Base-by-base conservation (phyloP, 2,329 filamentous ascomycete genomes). In the Microsporum audouinii region DNA sequence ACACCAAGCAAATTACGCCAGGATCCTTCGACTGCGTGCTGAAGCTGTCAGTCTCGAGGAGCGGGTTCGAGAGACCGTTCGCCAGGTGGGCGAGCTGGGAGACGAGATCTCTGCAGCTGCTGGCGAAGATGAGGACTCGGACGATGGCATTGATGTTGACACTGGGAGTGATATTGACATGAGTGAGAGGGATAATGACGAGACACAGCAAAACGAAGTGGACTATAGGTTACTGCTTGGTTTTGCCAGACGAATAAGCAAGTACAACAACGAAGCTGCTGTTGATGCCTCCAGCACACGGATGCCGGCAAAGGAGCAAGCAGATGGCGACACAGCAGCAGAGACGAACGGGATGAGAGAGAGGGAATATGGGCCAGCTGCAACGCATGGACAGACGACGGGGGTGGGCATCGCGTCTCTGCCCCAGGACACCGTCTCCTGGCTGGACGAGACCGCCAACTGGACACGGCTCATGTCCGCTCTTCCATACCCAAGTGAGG, bases 201-300 rank as follows among this genome's bases (percentile, higher is more conserved):
- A 56, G 8, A 43, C 27, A n/a, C 67, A 36, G n/a, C 68, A 63
- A 12, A 71, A 71, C 23, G 73, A 76, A 53, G 71, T 78, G 6
- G 76, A 78, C 45, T 78, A 78, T 63, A 70, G 70, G 39, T 65
- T 77, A 1, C 69, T 78, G 0, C 67, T 78, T 12, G 71, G 76
- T 34, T 78, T 78, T 58, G 76, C 77, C 2, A 72, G 76, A 3
- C 69, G 76, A 23, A 78, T 78, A 53, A 77, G 76, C 68, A 77
- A 76, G 66, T 77, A 78, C 62, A 78, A 78, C 60, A 71, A 73
- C 17, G 69, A 75, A 60, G 77, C 76, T 0, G 75, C 75, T 33
- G 71, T 73, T 8, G 76, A 77, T 66, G 76, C 75, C 8, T 71
- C 72, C 17, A 70, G 68, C 1, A n/a, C 57, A 43, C 23, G 29